A percentile compares a stretch with the other conserved stretches of the same genome.
phyloP scores from a whole-genome alignment of 345 rosid genomes.

The Gossypium sturtianum region DNA sequence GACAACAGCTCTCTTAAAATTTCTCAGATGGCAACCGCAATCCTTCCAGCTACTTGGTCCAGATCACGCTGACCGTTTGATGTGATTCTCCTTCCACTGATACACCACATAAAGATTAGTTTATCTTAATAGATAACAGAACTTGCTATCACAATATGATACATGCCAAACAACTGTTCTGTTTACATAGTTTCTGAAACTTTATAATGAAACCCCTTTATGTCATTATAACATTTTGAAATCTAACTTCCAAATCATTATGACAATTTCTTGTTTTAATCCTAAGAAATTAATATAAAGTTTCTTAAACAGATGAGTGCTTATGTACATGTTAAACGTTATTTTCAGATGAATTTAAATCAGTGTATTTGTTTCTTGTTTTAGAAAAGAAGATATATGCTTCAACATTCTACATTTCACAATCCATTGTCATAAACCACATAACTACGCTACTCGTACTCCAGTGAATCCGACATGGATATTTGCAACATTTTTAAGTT shows the following conservation, averaged over 20 bases:
- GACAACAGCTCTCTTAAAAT: neutral
- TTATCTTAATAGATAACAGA: neutral
- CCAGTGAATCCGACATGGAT: too few species aligned
- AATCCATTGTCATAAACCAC: too few species aligned
- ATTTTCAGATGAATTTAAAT: neutral
- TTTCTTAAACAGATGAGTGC: neutral
- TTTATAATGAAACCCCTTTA: neutral
- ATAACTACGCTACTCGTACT: neutral
- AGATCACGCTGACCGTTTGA: constrained; percentile 16
- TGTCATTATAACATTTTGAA: neutral
- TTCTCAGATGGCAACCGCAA: constrained; percentile 4
- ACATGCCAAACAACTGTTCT: neutral
- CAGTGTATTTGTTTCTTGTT: neutral
- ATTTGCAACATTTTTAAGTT: too few species aligned
- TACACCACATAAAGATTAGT: neutral
- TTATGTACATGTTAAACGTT: neutral
- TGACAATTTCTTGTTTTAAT: too few species aligned
- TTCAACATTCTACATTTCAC: neutral
- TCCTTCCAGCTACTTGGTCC: constrained; percentile 21
- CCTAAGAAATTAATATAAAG: neutral
- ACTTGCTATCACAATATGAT: neutral
- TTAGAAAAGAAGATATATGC: neutral
- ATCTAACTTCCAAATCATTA: neutral
- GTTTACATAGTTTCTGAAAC: neutral
- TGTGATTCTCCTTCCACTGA: constrained; percentile 17